Evolutionary conservation across 2,329 filamentous ascomycete species (phyloP).

Genomic region (Purpureocillium takamizusanense): DNA sequence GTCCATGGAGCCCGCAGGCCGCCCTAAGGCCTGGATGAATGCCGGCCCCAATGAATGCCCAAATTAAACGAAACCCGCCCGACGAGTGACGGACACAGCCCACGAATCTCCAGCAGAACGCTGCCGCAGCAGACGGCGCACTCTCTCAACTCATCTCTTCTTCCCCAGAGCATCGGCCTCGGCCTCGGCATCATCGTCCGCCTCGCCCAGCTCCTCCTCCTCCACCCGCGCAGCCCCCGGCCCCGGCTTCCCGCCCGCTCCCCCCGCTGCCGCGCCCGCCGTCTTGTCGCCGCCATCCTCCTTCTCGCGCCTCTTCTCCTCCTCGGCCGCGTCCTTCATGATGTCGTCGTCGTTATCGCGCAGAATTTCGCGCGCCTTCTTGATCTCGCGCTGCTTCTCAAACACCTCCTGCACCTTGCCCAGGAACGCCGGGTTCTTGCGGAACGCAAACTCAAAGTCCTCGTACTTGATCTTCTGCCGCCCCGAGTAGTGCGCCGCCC

Average conservation of each 20-base stretch:
- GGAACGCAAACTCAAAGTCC: constrained; percentile 91
- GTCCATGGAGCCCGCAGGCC: background rate
- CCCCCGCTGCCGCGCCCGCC: constrained; percentile 1
- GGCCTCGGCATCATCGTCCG: constrained; percentile 38
- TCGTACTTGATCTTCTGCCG: constrained; percentile 97
- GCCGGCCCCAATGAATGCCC: no score
- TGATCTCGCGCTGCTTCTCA: constrained; percentile 79
- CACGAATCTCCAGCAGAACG: no score
- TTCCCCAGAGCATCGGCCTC: constrained; percentile 30
- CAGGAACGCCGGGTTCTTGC: constrained; percentile 75
- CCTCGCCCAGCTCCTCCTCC: constrained; percentile 44
- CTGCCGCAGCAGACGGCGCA: no score
- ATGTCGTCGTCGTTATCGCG: constrained; percentile 57
- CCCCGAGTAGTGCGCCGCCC: constrained; percentile 74
- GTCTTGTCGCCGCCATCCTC: constrained; percentile 10
- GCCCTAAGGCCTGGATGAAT: no score
- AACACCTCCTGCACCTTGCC: constrained; percentile 86
- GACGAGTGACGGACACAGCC: no score
- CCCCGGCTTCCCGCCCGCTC: background rate
- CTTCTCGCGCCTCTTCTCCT: constrained; percentile 29
- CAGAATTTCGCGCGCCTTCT: constrained; percentile 70
- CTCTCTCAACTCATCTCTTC: constrained; percentile 18
- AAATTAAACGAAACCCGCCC: no score
- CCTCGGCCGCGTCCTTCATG: constrained; percentile 41
- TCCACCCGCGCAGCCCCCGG: no score